Percentiles rank a stretch among this genome's conserved stretches.
phyloP scores from a whole-genome alignment of 306 rosid species.

The Lathyrus aphaca region DNA sequence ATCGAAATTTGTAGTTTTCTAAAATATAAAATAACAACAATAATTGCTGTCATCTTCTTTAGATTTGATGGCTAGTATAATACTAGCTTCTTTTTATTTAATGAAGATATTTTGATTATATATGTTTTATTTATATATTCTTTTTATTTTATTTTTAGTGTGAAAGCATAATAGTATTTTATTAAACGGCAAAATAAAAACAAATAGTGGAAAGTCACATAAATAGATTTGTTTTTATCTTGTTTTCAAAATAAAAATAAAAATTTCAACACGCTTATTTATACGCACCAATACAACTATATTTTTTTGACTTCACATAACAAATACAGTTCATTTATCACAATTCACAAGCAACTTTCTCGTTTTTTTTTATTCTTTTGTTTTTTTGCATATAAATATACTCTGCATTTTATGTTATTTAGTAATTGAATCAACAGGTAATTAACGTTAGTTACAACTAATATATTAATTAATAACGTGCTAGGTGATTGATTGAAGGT shows the following conservation, averaged over 20 bases:
- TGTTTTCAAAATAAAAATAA: not conserved
- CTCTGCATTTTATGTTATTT: not conserved
- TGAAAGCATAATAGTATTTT: not conserved
- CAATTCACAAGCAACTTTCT: slow-evolving; percentile 34
- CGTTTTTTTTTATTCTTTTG: not conserved
- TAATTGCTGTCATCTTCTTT: not conserved
- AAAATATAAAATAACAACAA: no score
- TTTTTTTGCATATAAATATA: not conserved
- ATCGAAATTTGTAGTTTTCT: no score
- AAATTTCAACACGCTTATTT: slow-evolving; percentile 52
- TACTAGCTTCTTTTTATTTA: not conserved
- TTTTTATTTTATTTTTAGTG: no score
- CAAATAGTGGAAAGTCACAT: not conserved
- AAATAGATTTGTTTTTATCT: not conserved
- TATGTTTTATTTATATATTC: no score
- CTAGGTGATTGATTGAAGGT: slow-evolving; percentile 39
- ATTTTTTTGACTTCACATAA: slow-evolving; percentile 44
- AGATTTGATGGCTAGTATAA: not conserved
- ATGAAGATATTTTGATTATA: no score
- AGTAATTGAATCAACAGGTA: slow-evolving; percentile 12
- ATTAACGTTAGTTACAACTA: not conserved
- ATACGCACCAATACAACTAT: slow-evolving; percentile 40
- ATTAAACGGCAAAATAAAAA: not conserved
- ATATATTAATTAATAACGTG: slow-evolving; percentile 34
- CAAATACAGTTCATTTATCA: slow-evolving; percentile 29